Percentiles rank a stretch among this genome's conserved stretches.
These are phyloP conservation scores for Cucurbita pepo DNA, from an alignment of 306 rosid genomes.

Conservation along the genomic window DNA sequence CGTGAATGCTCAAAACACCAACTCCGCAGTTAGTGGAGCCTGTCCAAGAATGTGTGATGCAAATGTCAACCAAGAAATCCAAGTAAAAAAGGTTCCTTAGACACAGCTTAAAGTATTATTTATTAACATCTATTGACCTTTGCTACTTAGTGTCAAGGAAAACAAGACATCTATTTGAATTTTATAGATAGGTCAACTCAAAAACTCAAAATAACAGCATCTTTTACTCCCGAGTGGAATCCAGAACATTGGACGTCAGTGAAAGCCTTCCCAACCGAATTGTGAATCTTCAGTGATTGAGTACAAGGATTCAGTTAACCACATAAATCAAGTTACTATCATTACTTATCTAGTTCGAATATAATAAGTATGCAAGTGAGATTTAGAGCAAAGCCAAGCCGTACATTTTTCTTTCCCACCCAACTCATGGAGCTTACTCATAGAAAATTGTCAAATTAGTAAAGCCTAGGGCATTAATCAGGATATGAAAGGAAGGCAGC, in stretches of 20 bases:
- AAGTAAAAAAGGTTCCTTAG: not conserved
- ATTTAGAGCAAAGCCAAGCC: not conserved
- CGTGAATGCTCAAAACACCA: constrained; percentile 97
- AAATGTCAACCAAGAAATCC: not conserved
- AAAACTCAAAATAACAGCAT: not conserved
- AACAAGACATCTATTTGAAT: not conserved
- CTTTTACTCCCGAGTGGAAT: not conserved
- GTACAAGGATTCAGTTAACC: not conserved
- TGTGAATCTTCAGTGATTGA: not conserved
- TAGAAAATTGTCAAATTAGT: not conserved
- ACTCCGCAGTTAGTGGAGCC: constrained; percentile 88
- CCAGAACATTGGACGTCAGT: not conserved
- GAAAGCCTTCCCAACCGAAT: not conserved
- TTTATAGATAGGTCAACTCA: not conserved
- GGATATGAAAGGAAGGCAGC: not conserved
- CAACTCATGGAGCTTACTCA: not conserved
- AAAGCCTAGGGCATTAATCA: not conserved
- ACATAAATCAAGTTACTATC: not conserved
- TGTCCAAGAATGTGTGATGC: constrained; percentile 19
- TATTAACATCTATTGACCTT: not conserved
- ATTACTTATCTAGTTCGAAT: not conserved
- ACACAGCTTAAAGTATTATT: not conserved
- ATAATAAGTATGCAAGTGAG: not conserved
- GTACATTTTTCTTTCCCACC: not conserved
- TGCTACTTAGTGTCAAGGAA: not conserved